A percentile compares a stretch with the other conserved stretches of the same genome.
phyloP scores from a whole-genome alignment of 331 rosid species.

The Dryas integrifolia region DNA sequence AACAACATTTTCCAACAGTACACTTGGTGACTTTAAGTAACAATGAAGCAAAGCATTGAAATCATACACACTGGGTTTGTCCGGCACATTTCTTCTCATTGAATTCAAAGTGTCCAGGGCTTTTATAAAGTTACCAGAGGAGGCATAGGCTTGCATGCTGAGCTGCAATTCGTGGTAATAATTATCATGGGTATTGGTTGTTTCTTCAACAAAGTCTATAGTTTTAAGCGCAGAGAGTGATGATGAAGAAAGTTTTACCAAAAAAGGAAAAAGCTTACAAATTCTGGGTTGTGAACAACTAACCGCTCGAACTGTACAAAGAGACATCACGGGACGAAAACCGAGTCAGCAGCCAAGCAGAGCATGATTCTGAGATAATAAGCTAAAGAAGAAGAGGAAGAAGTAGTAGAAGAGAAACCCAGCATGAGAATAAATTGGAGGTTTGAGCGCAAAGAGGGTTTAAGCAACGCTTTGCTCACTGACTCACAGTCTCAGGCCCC shows the following conservation, averaged over 20 bases:
- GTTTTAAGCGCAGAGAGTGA: conserved; percentile 29
- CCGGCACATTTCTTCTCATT: conserved; percentile 30
- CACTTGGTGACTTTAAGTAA: conserved; percentile 37
- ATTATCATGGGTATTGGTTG: conserved; percentile 1
- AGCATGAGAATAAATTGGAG: neutral
- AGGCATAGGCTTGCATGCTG: conserved; percentile 36
- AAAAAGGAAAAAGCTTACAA: conserved; percentile 7
- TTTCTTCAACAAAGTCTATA: conserved; percentile 17
- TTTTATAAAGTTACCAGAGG: conserved; percentile 31
- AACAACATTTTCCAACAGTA: conserved; percentile 19
- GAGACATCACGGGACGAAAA: conserved; percentile 9
- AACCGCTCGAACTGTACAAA: conserved; percentile 5
- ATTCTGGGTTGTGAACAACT: conserved; percentile 11
- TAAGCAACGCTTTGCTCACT: neutral
- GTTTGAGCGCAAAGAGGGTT: neutral
- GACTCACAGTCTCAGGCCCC: too few species aligned
- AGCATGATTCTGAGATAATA: neutral
- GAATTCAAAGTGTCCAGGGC: conserved; percentile 35
- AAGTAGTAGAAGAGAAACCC: neutral
- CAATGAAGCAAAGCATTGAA: conserved; percentile 38
- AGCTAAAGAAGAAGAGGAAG: neutral
- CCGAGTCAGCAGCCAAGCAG: neutral
- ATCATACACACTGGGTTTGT: conserved; percentile 45
- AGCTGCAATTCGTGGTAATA: conserved; percentile 28
- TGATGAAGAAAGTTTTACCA: conserved; percentile 30